phyloP scores from a whole-genome alignment of 805 yeast species.

The Kuraishia hungarica region DNA sequence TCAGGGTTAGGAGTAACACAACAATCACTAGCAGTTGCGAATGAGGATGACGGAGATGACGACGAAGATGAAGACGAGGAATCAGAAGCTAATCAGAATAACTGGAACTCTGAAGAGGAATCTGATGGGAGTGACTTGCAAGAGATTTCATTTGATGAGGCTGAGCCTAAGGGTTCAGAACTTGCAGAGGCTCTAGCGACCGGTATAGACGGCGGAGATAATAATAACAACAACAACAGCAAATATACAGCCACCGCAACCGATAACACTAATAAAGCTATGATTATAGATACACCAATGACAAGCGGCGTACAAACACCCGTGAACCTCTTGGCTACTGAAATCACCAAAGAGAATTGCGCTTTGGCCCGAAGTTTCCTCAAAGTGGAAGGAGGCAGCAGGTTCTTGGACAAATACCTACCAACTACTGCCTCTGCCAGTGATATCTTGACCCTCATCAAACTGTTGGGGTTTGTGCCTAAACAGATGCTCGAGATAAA shows the following conservation, averaged over 20 bases:
- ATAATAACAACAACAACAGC: too few relatives aligned
- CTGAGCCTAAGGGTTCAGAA: neutral
- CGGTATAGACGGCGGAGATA: neutral
- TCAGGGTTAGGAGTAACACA: too few relatives aligned
- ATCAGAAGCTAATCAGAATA: neutral
- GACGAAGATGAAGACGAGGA: neutral
- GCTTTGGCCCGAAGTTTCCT: slow-evolving; percentile 42
- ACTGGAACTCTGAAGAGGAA: neutral
- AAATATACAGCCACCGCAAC: too few relatives aligned
- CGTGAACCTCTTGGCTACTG: neutral
- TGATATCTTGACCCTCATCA: slow-evolving; percentile 47
- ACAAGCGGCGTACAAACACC: neutral
- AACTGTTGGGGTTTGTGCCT: slow-evolving; percentile 50
- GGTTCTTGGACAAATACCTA: slow-evolving; percentile 52
- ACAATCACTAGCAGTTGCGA: too few relatives aligned
- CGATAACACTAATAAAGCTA: neutral
- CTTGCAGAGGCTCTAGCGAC: neutral
- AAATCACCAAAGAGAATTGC: slow-evolving; percentile 26
- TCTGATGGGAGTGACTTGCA: neutral
- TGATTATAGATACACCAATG: neutral
- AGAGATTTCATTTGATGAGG: slow-evolving; percentile 1
- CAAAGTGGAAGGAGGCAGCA: slow-evolving; percentile 48
- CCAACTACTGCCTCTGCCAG: slow-evolving; percentile 52
- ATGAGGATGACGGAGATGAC: neutral
- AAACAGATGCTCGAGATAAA: slow-evolving; percentile 11